Conservation (phyloP, 805 yeast species). For the Cyberlindnera galapagoensis region DNA sequence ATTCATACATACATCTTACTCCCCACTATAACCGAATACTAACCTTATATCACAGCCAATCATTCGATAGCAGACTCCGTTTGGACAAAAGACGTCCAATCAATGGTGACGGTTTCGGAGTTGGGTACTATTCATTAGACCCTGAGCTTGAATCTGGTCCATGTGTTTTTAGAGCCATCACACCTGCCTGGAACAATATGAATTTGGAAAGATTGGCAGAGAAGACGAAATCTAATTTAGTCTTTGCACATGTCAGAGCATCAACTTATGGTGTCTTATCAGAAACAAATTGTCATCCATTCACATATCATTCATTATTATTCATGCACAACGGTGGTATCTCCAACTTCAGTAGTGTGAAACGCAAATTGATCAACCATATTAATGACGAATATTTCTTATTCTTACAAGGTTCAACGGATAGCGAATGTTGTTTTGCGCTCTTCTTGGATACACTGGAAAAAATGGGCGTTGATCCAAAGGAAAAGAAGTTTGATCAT, state of each 20-base stretch:
- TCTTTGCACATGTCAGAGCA: slow-evolving; percentile 95
- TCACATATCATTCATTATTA: slow-evolving; percentile 78
- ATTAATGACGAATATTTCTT: slow-evolving; percentile 76
- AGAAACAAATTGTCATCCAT: slow-evolving; percentile 97
- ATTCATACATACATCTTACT: background rate
- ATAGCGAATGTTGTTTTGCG: slow-evolving; percentile 93
- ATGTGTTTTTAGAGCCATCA: slow-evolving; percentile 89
- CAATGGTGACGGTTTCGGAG: slow-evolving; percentile 98
- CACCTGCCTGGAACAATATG: slow-evolving; percentile 97
- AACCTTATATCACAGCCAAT: slow-evolving; percentile 38
- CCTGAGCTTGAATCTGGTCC: slow-evolving; percentile 64
- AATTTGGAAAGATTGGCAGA: slow-evolving; percentile 81
- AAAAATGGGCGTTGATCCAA: slow-evolving; percentile 72
- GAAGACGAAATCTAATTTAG: slow-evolving; percentile 76
- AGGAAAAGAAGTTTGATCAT: slow-evolving; percentile 43
- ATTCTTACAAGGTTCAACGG: slow-evolving; percentile 87
- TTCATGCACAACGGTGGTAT: slow-evolving; percentile 98
- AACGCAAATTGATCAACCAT: slow-evolving; percentile 64
- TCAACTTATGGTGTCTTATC: slow-evolving; percentile 91
- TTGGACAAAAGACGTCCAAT: slow-evolving; percentile 86
- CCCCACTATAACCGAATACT: slow-evolving; percentile 11
- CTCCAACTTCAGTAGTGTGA: slow-evolving; percentile 64
- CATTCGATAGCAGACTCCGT: slow-evolving; percentile 84
- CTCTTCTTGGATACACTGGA: slow-evolving; percentile 71
- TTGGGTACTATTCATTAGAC: slow-evolving; percentile 79